Conservation (phyloP, 2,329 filamentous ascomycete species). For the Calonectria honghensis region DNA sequence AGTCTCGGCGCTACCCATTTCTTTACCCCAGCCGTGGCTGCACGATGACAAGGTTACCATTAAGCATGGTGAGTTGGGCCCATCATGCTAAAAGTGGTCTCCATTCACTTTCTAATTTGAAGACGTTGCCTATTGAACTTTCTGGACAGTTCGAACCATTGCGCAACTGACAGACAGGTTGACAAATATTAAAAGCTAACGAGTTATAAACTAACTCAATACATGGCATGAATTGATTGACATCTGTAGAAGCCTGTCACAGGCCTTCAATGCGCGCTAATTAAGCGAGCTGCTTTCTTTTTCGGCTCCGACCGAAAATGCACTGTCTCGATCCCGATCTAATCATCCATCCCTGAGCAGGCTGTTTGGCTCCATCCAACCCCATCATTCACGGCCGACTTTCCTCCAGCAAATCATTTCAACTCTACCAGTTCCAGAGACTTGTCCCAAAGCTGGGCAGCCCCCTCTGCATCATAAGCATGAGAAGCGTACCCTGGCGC, state of each 20-base stretch:
- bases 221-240: no score
- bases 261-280: neutral
- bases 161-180: no score
- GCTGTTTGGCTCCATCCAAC: neutral
- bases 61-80: neutral
- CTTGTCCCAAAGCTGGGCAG: conserved; percentile 11
- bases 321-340: neutral
- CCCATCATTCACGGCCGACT: neutral
- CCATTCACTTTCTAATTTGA: no score
- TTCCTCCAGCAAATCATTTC: neutral
- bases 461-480: conserved; percentile 19
- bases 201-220: no score
- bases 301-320: neutral
- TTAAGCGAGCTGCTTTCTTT: neutral
- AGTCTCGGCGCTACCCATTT: no score
- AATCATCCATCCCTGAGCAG: neutral
- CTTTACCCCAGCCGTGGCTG: no score
- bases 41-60: no score
- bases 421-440: neutral
- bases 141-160: no score
- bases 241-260: neutral
- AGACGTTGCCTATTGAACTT: no score
- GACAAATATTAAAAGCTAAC: no score
- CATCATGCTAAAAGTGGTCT: no score
- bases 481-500: conserved; percentile 3